These are phyloP conservation scores for Curvularia hawaiiensis DNA, from an alignment of 2,329 filamentous ascomycete species.

Conservation along the genomic window DNA sequence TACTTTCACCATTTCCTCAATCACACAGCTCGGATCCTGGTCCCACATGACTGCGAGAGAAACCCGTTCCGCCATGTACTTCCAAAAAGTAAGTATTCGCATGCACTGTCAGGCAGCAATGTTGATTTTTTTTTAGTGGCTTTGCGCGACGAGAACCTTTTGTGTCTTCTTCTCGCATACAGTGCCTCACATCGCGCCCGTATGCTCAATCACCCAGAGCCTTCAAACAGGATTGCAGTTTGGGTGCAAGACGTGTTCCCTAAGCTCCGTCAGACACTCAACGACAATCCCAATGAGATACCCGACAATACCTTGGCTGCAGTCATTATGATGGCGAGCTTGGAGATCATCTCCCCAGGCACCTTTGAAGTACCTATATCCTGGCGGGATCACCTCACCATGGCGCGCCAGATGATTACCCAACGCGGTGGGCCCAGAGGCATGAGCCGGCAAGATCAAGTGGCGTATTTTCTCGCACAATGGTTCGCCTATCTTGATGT, in stretches of 20 bases:
- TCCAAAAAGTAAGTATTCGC: slow-evolving; percentile 60
- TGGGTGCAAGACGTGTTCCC: slow-evolving; percentile 84
- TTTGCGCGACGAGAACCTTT: slow-evolving; percentile 69
- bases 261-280: slow-evolving; percentile 69
- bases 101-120: background rate
- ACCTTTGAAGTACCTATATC: slow-evolving; percentile 80
- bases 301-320: slow-evolving; percentile 77
- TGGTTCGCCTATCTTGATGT: slow-evolving; percentile 89
- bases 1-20: slow-evolving; percentile 78
- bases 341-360: slow-evolving; percentile 82
- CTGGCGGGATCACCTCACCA: slow-evolving; percentile 79
- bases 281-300: slow-evolving; percentile 55
- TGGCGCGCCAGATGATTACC: slow-evolving; percentile 76
- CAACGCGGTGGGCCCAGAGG: slow-evolving; percentile 65
- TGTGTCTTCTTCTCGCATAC: slow-evolving; percentile 79
- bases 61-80: slow-evolving; percentile 66
- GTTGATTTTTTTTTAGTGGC: slow-evolving; percentile 59
- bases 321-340: slow-evolving; percentile 81
- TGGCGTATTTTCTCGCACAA: slow-evolving; percentile 75
- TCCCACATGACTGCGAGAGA: slow-evolving; percentile 65
- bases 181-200: slow-evolving; percentile 83
- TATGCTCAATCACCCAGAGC: slow-evolving; percentile 74
- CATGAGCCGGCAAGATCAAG: slow-evolving; percentile 55
- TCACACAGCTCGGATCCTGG: slow-evolving; percentile 73
- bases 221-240: slow-evolving; percentile 75